A percentile compares a stretch with the other conserved stretches of the same genome.
Evolutionary conservation across 1,139 yeast species (phyloP).

Genomic region (Candida buenavistaensis): DNA sequence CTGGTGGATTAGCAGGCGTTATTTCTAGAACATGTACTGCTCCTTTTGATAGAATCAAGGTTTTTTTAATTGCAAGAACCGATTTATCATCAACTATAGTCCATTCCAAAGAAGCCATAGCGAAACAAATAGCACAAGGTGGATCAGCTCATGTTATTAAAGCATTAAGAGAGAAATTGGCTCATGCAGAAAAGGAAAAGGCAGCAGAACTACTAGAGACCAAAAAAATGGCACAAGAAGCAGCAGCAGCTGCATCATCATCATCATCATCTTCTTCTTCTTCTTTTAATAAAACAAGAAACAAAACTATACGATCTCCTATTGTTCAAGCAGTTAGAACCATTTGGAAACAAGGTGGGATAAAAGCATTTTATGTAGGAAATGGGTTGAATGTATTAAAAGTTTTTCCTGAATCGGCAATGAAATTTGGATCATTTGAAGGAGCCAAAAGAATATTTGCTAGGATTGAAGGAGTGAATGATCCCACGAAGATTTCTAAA

Average conservation of each 20-base stretch:
- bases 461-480: conserved; percentile 73
- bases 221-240: conserved; percentile 22
- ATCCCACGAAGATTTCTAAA: conserved; percentile 70
- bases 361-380: conserved; percentile 87
- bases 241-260: background rate
- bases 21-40: conserved; percentile 97
- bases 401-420: conserved; percentile 96
- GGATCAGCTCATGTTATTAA: conserved; percentile 38
- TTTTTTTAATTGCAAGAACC: conserved; percentile 88
- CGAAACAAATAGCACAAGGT: conserved; percentile 40
- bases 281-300: conserved; percentile 13
- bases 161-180: conserved; percentile 31
- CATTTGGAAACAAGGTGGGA: conserved; percentile 85
- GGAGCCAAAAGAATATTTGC: conserved; percentile 77
- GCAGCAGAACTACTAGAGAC: conserved; percentile 15
- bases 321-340: conserved; percentile 77
- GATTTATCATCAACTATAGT: conserved; percentile 71
- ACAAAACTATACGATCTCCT: conserved; percentile 59
- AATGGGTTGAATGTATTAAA: conserved; percentile 91
- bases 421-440: conserved; percentile 95
- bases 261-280: too few species aligned
- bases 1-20: conserved; percentile 96
- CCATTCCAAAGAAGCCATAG: conserved; percentile 54
- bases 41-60: conserved; percentile 93
- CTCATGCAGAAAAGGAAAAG: conserved; percentile 25